Evolutionary conservation across 2,329 filamentous ascomycete genomes (phyloP), one percentile per base, ranked within the genome.

Genomic region (Rhynchosporium agropyri): DNA sequence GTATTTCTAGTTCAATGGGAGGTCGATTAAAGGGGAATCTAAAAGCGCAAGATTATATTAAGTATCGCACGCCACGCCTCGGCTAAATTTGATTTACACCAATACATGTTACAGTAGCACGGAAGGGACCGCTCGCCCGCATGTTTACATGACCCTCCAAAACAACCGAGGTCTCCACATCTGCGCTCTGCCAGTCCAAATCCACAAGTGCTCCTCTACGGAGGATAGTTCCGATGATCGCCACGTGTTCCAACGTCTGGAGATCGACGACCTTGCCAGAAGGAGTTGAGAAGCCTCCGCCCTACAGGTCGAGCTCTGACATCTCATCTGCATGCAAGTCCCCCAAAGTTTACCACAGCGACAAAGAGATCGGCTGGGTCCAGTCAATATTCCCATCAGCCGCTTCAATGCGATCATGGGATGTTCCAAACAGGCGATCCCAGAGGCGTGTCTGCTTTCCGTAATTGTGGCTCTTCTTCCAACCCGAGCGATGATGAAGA

Each of bases 31-130:
- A 20, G 20, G 20, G 20, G 20, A 20, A 20, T 20, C 1, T 20
- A 20, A 20, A 20, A 20, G 20, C 20, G 20, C 20, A 20, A 20
- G 20, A 20, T 20, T 20, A 20, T 20, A 20, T 20, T 20, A 20
- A 51, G 36, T 33, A 15, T 31, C 29, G 8, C 26, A n/a, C 20
- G 29, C 28, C 12, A 15, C 31, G 48, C 48, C 29, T 51, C 48
- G 48, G 48, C 48, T 51, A 51, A 51, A 51, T n/a, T 36, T 51
- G 48, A 36, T 36, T 13, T 31, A 51, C 42, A 43, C 12, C 36
- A 40, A 40, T 3, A 3, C 42, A 13, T n/a, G 13, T n/a, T 43
- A 7, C 36, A 40, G 36, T 40, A 43, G 20, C 20, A 20, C 20
- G 20, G 20, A 20, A 20, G 20, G 20, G 20, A 20, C 20, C 20